Percentiles rank a stretch among this genome's conserved stretches.
These are phyloP conservation scores for Leucosporidium creatinivorum DNA, from an alignment of 768 basidiomycete genomes.

Conservation along the genomic window DNA sequence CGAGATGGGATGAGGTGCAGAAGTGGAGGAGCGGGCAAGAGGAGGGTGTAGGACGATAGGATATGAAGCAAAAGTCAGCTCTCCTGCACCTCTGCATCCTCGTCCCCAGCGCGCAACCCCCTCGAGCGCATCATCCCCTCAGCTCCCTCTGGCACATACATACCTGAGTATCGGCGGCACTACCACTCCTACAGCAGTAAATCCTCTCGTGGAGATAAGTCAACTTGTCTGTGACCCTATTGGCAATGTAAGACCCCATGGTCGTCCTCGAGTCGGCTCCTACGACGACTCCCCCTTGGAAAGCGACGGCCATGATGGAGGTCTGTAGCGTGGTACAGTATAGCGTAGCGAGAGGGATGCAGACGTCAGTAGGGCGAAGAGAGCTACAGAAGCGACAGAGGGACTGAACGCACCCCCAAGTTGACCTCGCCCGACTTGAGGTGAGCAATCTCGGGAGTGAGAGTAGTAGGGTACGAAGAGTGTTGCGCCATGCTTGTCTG, in stretches of 20 bases:
- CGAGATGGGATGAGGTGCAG: too few species aligned
- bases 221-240: constrained; percentile 93
- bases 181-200: constrained; percentile 98
- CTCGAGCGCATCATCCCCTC: too few species aligned
- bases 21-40: too few species aligned
- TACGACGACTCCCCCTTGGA: constrained; percentile 86
- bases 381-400: not conserved
- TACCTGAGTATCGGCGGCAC: constrained; percentile 83
- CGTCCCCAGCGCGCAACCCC: too few species aligned
- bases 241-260: constrained; percentile 93
- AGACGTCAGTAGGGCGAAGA: too few species aligned
- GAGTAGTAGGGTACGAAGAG: not conserved
- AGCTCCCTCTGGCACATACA: too few species aligned
- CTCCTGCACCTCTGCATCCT: too few species aligned
- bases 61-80: too few species aligned
- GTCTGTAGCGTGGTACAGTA: constrained; percentile 52
- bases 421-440: constrained; percentile 86
- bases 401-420: constrained; percentile 16
- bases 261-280: constrained; percentile 97
- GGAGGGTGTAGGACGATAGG: too few species aligned
- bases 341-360: not conserved
- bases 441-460: constrained; percentile 58
- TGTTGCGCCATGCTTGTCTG: not conserved
- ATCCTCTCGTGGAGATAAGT: constrained; percentile 86
- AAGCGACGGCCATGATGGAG: constrained; percentile 98